phyloP scores from a whole-genome alignment of 805 yeast genomes.

The Yamadazyma akitaensis region DNA sequence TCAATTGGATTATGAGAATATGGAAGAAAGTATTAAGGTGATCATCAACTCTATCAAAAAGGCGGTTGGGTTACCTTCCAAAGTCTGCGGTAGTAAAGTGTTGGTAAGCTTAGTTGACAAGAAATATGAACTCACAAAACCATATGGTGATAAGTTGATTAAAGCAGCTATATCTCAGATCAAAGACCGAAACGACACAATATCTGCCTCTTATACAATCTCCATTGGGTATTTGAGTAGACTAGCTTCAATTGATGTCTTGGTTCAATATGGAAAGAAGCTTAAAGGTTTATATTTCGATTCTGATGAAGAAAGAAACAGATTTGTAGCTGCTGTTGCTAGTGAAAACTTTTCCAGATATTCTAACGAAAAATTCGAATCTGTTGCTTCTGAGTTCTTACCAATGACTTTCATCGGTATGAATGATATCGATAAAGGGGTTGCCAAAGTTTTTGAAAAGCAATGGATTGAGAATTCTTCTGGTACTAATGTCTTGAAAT shows the following conservation, averaged over 20 bases:
- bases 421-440: constrained; percentile 53
- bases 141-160: constrained; percentile 63
- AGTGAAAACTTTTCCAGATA: constrained; percentile 64
- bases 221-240: constrained; percentile 79
- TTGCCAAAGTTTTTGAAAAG: constrained; percentile 48
- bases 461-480: constrained; percentile 79
- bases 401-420: constrained; percentile 80
- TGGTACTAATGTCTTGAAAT: constrained; percentile 69
- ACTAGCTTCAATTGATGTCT: constrained; percentile 49
- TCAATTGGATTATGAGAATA: constrained; percentile 46
- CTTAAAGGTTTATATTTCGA: constrained; percentile 60
- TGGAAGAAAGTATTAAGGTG: constrained; percentile 47
- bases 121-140: constrained; percentile 42
- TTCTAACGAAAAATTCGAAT: constrained; percentile 63
- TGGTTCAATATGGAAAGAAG: constrained; percentile 50
- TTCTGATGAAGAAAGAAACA: constrained; percentile 43
- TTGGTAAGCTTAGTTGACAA: constrained; percentile 61
- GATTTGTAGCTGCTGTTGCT: constrained; percentile 57
- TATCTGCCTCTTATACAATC: constrained; percentile 71
- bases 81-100: constrained; percentile 77
- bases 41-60: constrained; percentile 56
- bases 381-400: constrained; percentile 59
- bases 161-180: constrained; percentile 56
- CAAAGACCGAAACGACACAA: constrained; percentile 67
- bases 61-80: constrained; percentile 88